Conservation (phyloP, 768 basidiomycete genomes). For the Strobilomyces echinocephalus region DNA sequence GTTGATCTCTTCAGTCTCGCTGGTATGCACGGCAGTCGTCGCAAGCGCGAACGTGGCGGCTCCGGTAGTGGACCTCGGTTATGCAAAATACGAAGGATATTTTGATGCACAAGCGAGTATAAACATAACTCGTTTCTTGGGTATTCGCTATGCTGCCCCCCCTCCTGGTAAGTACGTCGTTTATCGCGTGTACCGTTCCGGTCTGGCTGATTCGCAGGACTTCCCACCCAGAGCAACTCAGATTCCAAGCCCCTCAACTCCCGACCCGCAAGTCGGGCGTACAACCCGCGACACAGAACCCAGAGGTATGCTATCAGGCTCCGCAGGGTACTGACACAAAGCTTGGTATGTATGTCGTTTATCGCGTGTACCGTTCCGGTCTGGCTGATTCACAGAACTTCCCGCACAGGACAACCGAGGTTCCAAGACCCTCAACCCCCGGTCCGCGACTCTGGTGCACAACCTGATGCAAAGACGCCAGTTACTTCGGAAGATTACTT, state of each 20-base stretch:
- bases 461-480: constrained; percentile 9
- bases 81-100: neutral
- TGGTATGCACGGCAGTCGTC: neutral
- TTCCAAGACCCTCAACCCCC: constrained; percentile 31
- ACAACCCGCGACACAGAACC: constrained; percentile 26
- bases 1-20: neutral
- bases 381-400: neutral
- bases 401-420: constrained; percentile 16
- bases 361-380: neutral
- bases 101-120: neutral
- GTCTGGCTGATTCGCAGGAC: neutral
- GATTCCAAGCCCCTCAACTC: constrained; percentile 29
- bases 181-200: neutral
- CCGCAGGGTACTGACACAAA: constrained; percentile 4
- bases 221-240: constrained; percentile 13
- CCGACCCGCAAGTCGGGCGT: constrained; percentile 16
- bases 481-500: constrained; percentile 32
- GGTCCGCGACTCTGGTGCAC: constrained; percentile 10
- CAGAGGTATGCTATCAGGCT: constrained; percentile 24
- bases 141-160: neutral
- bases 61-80: neutral
- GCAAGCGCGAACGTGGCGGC: neutral
- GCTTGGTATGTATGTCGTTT: neutral
- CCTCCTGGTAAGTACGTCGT: neutral
- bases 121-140: neutral